A percentile compares a stretch with the other conserved stretches of the same genome.
These are phyloP conservation scores for Domatiomyces catenatus DNA, from an alignment of 2,329 filamentous ascomycete genomes.

Conservation along the genomic window DNA sequence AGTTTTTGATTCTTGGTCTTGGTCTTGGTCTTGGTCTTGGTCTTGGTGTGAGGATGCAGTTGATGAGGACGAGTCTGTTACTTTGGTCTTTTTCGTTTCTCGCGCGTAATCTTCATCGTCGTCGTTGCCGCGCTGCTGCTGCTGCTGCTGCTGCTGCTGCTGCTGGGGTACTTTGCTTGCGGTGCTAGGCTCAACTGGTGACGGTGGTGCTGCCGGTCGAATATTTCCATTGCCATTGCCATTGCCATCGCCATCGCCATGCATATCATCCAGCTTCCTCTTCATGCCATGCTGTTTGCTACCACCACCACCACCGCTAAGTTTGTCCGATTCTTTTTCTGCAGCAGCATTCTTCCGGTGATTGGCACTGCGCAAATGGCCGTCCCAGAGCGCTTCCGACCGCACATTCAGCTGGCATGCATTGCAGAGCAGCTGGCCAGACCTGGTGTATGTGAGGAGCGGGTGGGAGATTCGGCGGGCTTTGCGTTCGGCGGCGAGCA, in stretches of 20 bases:
- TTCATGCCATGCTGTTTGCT: constrained; percentile 32
- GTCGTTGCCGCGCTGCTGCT: no score
- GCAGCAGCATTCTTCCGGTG: constrained; percentile 27
- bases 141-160: no score
- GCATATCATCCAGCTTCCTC: constrained; percentile 35
- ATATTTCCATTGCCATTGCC: no score
- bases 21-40: constrained; percentile 1
- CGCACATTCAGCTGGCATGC: constrained; percentile 51
- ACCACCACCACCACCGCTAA: constrained; percentile 11
- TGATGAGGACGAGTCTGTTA: constrained; percentile 12
- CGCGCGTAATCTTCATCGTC: no score
- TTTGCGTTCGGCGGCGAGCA: constrained; percentile 63
- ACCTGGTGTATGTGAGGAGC: constrained; percentile 50
- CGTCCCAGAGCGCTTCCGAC: constrained; percentile 52
- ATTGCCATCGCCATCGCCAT: constrained; percentile 18
- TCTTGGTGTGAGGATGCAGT: no score
- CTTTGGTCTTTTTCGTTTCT: constrained; percentile 1
- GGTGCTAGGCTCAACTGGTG: no score
- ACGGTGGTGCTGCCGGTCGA: no score
- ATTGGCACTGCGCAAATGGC: constrained; percentile 39
- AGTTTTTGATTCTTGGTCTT: not conserved
- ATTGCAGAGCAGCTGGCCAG: constrained; percentile 52
- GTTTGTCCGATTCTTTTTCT: constrained; percentile 14
- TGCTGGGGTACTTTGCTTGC: no score
- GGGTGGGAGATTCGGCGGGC: constrained; percentile 58